Conservation (phyloP, 257 asterid species). For the Solanum medicagineum region DNA sequence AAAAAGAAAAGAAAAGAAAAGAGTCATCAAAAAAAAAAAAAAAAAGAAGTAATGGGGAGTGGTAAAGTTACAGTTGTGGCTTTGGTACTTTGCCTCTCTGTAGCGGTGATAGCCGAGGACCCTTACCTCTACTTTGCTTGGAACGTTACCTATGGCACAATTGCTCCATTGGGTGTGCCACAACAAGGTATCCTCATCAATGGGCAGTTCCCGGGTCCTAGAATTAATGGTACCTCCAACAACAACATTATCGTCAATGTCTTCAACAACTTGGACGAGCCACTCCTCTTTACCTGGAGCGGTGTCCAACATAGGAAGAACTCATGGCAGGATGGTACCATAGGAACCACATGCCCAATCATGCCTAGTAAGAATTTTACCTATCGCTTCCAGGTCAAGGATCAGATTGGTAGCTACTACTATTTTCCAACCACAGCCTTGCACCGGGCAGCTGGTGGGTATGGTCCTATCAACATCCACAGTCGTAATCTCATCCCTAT, state of each 20-base stretch:
- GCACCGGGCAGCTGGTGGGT: constrained; percentile 37
- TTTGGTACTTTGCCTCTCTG: constrained; percentile 20
- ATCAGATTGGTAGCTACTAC: constrained; percentile 11
- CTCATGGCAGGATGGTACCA: constrained; percentile 51
- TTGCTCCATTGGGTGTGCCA: constrained; percentile 42
- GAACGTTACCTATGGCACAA: constrained; percentile 37
- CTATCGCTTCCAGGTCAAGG: constrained; percentile 45
- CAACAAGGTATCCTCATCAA: constrained; percentile 48
- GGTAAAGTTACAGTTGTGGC: constrained; percentile 4
- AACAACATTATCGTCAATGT: constrained; percentile 48
- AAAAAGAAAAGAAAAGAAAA: background rate
- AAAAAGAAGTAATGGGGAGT: background rate
- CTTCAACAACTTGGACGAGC: constrained; percentile 42
- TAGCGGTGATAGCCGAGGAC: constrained; percentile 26
- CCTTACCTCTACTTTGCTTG: constrained; percentile 29
- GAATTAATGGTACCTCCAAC: constrained; percentile 46
- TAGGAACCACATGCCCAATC: constrained; percentile 51
- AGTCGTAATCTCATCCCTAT: constrained; percentile 45
- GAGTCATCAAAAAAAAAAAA: background rate
- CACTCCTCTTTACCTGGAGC: constrained; percentile 36
- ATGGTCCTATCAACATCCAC: constrained; percentile 28
- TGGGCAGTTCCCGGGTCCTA: constrained; percentile 39
- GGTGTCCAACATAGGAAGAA: constrained; percentile 47
- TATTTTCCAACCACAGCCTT: constrained; percentile 45
- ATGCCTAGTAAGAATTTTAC: constrained; percentile 40